Base-by-base conservation (phyloP, 1,139 yeast species). In the Sugiyamaella japonica region DNA sequence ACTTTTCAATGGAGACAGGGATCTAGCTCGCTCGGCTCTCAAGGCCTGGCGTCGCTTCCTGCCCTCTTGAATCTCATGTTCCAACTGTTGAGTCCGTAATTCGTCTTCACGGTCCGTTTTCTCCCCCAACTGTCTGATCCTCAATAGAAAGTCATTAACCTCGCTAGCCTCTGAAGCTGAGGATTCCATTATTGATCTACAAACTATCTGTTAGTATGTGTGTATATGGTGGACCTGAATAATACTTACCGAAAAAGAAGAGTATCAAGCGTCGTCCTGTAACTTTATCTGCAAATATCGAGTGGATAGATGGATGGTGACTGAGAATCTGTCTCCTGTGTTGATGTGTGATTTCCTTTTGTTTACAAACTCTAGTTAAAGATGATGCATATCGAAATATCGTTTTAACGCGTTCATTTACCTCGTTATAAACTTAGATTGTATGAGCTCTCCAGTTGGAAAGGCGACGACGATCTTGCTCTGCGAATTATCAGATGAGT, bases 91-190 rank as follows among this genome's bases (percentile, higher is more conserved):
- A 9, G 72, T 69, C 13, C 75, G 64, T 13, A 60, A 62, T 40
- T 68, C 73, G 57, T 73, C 75, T 52, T 72, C 75, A 7, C 71
- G 68, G 39, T 66, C 66, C 9, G 69, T 64, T 47, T 70, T 66
- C 53, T 69, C 72, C 25, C 69, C 73, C 32, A 70, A 62, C 56
- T 71, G 72, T 29, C 70, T 65, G 37, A 72, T 66, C 36, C 71
- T 67, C 29, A 65, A 58, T 51, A 72, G 62, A 55, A 71, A 72
- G 50, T 70, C 75, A 48, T 61, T 63, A 31, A 71, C 74, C 43
- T 71, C 73, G 32, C 63, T 60, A n/a, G 59, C 44, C 13, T 43
- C 53, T 13, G 50, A 48, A 28, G 45, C 28, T 15, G 46, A 44
- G 8, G 38, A 16, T 12, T 45, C 41, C 42, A 36, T 45, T 36